Evolutionary conservation across 2,329 filamentous ascomycete genomes (phyloP), one percentile per base, ranked within the genome.

Genomic region (Aspergillus neoniger): DNA sequence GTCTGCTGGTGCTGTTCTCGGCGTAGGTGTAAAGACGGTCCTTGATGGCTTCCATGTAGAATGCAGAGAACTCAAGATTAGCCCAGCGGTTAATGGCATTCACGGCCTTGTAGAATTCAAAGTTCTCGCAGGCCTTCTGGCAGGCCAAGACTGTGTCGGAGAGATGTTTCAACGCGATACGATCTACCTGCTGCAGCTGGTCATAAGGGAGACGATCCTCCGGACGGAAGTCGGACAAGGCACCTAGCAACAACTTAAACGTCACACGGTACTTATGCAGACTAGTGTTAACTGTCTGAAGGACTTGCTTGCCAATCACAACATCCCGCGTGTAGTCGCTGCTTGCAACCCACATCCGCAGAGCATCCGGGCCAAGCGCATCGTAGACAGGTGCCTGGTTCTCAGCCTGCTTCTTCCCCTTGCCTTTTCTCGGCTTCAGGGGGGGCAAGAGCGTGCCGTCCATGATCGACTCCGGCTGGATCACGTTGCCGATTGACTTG

Each of bases 1-100:
- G 71, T 55, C 86, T 81, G 51, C 91, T 77, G 4, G 85, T 81
- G 50, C 90, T 89, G 14, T 85, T 82, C 14, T 85, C 85, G 62
- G 88, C 85, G 30, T 90, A 91, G 49, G 93, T 95, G 79, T 99
- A 99, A 1, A 98, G 81, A 3, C 91, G 84, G 70, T 99, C 95
- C 76, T 99, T 99, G 69, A 93, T 83, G 0, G 91, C 88, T 76
- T 99, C 95, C 59, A 99, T 86, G 75, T 98, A 99, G 75, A 97
- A 96, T 0, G 94, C 89, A 0, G 92, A 97, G 23, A 99, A 83
- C 67, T 97, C 91, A 23, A 83, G 87, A 58, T 88, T 87, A 61
- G 96, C 83, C 88, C 93, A 97, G 64, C 86, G 85, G 75, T 93
- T 96, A 65, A 98, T 82, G 4, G 84, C 78, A 61, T 82, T 86